Evolutionary conservation across 495 filamentous ascomycete genomes (phyloP), one percentile per base, ranked within the genome.

Genomic region (Penicillium arizonense): DNA sequence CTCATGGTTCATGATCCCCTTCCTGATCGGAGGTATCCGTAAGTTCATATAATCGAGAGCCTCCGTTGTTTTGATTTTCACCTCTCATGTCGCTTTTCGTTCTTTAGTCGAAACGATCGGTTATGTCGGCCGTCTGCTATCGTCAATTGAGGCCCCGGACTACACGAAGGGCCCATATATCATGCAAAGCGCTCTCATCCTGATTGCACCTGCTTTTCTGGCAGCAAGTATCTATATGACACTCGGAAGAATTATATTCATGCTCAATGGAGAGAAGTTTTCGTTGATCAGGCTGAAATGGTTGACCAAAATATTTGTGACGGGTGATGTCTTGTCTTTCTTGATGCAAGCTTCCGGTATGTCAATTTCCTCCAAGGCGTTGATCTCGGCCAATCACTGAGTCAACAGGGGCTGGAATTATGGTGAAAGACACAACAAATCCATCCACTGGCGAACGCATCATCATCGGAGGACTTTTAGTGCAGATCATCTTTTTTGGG

Each of bases 151-250:
- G 41, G 42, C 56, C 10, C 44, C 59, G 3, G 44, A 73, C 33
- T 69, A 37, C 26, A 70, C 59, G 5, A 57, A 59, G 16, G 62
- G 63, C 3, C 73, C 78, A 0, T 84, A 79, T 58, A 62, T 80
- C 45, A 72, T 75, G 53, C 77, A 82, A 62, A 72, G 70, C n/a
- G 47, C 74, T 12, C 66, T 80, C n/a, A 72, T 80, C 26, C 64
- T 83, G 8, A 65, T 82, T 21, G 75, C 77, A 1, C 80, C 79
- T 8, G 78, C 76, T 8, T 69, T 81, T 36, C 72, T 77, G 32
- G 78, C 80, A 0, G 81, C 80, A 0, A 79, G 77, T 2, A 75
- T 83, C 24, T 82, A 83, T 57, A 83, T 82, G 78, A 70, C 73
- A 5, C 75, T 84, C 8, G 81, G 75, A 0, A 70, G 81, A 0